A percentile compares a stretch with the other conserved stretches of the same genome.
These are phyloP conservation scores for Stachybotrys chartarum DNA, from an alignment of 2,329 filamentous ascomycete genomes.

Conservation along the genomic window DNA sequence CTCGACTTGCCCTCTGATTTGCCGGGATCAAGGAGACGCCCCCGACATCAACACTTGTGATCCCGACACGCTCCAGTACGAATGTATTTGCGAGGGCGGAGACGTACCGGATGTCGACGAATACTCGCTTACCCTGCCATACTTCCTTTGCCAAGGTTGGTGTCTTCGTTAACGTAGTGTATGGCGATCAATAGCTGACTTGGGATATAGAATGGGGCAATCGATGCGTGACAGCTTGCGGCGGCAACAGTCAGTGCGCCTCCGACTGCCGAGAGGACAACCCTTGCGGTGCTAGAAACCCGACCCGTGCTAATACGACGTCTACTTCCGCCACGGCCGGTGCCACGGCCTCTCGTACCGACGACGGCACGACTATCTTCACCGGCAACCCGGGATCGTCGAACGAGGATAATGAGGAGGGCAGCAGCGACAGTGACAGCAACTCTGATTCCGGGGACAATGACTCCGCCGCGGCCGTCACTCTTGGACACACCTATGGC, in stretches of 20 bases:
- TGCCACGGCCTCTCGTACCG: slow-evolving; percentile 25
- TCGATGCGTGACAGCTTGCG: slow-evolving; percentile 58
- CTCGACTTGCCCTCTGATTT: slow-evolving; percentile 64
- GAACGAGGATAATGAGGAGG: slow-evolving; percentile 2
- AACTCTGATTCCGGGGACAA: slow-evolving; percentile 4
- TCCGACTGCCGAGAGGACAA: slow-evolving; percentile 55
- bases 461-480: slow-evolving; percentile 15
- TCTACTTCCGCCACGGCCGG: slow-evolving; percentile 34
- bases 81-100: slow-evolving; percentile 64
- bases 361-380: slow-evolving; percentile 30
- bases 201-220: slow-evolving; percentile 48
- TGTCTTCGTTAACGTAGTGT: background rate
- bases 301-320: slow-evolving; percentile 51
- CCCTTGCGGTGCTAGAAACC: slow-evolving; percentile 65
- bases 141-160: slow-evolving; percentile 56
- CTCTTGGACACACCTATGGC: slow-evolving; percentile 28
- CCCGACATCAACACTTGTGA: slow-evolving; percentile 60
- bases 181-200: background rate
- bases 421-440: slow-evolving; percentile 7
- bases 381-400: slow-evolving; percentile 17
- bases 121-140: slow-evolving; percentile 73
- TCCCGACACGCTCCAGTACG: slow-evolving; percentile 54
- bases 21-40: slow-evolving; percentile 50
- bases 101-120: slow-evolving; percentile 64
- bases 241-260: slow-evolving; percentile 48